Base-by-base conservation (phyloP, 768 basidiomycete species). In the Leucogyrophana mollusca region DNA sequence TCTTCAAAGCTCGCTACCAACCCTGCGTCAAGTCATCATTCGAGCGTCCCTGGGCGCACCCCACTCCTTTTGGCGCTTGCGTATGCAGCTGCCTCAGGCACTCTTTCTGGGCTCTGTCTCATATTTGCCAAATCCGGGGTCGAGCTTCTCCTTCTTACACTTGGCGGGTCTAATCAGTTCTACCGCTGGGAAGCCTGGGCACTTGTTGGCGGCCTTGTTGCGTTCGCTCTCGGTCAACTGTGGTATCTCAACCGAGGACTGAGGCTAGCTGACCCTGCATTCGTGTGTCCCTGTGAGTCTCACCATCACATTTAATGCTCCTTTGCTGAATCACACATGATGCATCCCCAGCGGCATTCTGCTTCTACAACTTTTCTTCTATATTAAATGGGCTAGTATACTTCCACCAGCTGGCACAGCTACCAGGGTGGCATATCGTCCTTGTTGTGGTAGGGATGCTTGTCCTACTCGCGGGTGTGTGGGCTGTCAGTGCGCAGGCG, bases 121-220 rank as follows among this genome's bases (percentile, higher is more conserved):
- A 73, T 97, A 13, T 90, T 95, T 52, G 94, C 94, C 13, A 97
- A 97, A 71, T 90, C 90, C 49, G 93, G 90, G 3, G 89, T 94
- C 9, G 92, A 95, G 66, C 73, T 97, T 8, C 72, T 95, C 7
- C 69, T 97, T 47, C 69, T 94, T 25, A 92, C 91, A 0, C 52
- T 92, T 20, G 66, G 75, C 4, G 88, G 87, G 7, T 63, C 83
- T 27, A 90, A 90, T 56, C 90, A 93, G 65, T 91, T 89, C 58
- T 85, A 81, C 79, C 70, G 82, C 43, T 90, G 87, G 87, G 78
- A 90, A 65, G 73, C 86, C 1, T 96, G 92, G 92, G 69, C 84
- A 25, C 76, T 96, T 17, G 71, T 94, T 3, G 66, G 83, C 17
- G 84, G 85, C 1, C 70, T 96, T 13, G 74, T 80, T 18, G 69